These are phyloP conservation scores for Boletus vinaceobasis DNA, from an alignment of 768 basidiomycete species.

Conservation along the genomic window DNA sequence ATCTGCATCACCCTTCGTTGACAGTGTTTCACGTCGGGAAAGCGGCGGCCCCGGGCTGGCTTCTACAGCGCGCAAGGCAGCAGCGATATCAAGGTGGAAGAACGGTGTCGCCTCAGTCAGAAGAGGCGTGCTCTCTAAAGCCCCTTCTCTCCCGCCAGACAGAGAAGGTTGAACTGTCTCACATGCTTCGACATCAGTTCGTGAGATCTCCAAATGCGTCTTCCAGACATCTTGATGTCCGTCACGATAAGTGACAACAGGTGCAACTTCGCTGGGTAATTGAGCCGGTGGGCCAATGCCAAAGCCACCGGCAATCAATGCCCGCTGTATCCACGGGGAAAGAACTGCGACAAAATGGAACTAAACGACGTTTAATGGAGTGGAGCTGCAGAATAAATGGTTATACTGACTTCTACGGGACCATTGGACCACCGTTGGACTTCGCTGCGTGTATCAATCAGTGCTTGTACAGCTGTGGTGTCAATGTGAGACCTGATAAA, in stretches of 20 bases:
- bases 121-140: constrained; percentile 30
- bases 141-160: neutral
- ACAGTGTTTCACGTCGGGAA: constrained; percentile 4
- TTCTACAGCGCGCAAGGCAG: constrained; percentile 71
- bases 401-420: constrained; percentile 57
- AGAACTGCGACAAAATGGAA: constrained; percentile 94
- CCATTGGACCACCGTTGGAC: constrained; percentile 86
- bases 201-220: neutral
- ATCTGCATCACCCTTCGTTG: constrained; percentile 7
- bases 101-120: constrained; percentile 63
- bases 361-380: constrained; percentile 35
- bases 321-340: constrained; percentile 91
- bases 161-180: constrained; percentile 19
- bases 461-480: constrained; percentile 85
- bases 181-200: constrained; percentile 33
- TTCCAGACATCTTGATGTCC: constrained; percentile 34
- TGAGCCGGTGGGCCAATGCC: constrained; percentile 57
- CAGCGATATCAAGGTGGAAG: constrained; percentile 86
- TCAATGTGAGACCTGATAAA: constrained; percentile 74
- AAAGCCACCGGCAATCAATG: constrained; percentile 86
- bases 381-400: neutral
- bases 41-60: constrained; percentile 20
- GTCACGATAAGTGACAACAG: constrained; percentile 65
- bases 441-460: constrained; percentile 84
- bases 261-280: constrained; percentile 62